Evolutionary conservation across 1,139 yeast species (phyloP).

Genomic region (Zygosaccharomyces sapae): DNA sequence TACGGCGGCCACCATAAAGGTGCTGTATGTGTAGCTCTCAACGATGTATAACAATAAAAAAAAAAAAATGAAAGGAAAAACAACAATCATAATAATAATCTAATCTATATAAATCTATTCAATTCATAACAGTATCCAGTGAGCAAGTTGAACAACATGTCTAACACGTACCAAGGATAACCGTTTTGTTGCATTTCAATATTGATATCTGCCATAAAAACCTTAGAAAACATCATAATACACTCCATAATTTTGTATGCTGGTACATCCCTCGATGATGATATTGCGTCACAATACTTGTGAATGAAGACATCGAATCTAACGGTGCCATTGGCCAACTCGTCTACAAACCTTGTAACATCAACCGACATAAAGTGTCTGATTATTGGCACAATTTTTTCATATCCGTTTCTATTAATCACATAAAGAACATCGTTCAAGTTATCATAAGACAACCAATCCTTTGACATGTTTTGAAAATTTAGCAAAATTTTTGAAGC

Average conservation of each 20-base stretch:
- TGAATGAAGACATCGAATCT: slow-evolving; percentile 15
- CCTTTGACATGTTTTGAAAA: slow-evolving; percentile 52
- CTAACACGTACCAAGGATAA: slow-evolving; percentile 26
- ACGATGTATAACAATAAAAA: slow-evolving; percentile 78
- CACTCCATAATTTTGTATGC: slow-evolving; percentile 21
- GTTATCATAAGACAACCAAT: slow-evolving; percentile 55
- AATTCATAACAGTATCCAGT: slow-evolving; percentile 15
- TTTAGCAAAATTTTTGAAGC: slow-evolving; percentile 47
- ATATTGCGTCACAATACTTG: slow-evolving; percentile 17
- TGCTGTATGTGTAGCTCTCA: slow-evolving; percentile 91
- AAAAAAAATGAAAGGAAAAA: too few relatives aligned
- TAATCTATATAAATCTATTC: slow-evolving; percentile 12
- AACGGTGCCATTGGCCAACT: slow-evolving; percentile 13
- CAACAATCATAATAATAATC: too few relatives aligned
- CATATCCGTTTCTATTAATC: slow-evolving; percentile 19
- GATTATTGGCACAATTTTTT: slow-evolving; percentile 14
- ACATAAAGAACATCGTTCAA: slow-evolving; percentile 24
- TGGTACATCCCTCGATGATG: slow-evolving; percentile 14
- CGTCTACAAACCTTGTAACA: slow-evolving; percentile 15
- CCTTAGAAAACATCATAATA: slow-evolving; percentile 23
- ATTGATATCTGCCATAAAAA: slow-evolving; percentile 26
- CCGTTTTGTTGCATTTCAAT: slow-evolving; percentile 22
- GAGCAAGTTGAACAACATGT: slow-evolving; percentile 17
- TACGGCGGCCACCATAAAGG: slow-evolving; percentile 87
- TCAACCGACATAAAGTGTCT: slow-evolving; percentile 17